Conservation (phyloP, 2,329 filamentous ascomycete genomes). For the Penicillium aurantiogriseum region DNA sequence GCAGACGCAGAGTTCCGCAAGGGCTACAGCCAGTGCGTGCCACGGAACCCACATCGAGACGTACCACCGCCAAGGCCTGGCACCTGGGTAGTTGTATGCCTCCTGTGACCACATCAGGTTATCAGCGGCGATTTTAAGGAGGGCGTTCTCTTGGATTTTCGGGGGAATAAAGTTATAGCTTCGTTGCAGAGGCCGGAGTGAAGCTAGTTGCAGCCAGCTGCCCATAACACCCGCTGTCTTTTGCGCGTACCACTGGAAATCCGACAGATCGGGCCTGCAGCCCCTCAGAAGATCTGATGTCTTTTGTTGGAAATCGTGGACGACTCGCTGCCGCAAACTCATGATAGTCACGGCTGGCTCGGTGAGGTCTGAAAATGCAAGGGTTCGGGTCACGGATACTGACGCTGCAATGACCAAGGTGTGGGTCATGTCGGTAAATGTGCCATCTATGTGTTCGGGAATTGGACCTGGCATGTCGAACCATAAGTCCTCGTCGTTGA, state of each 20-base stretch:
- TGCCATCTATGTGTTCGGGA: slow-evolving; percentile 15
- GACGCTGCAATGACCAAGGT: slow-evolving; percentile 25
- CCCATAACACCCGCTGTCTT: slow-evolving; percentile 22
- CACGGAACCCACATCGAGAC: slow-evolving; percentile 32
- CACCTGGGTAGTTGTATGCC: slow-evolving; percentile 22
- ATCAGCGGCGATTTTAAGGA: slow-evolving; percentile 28
- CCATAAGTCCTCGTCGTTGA: slow-evolving; percentile 32
- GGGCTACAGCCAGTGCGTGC: slow-evolving; percentile 34
- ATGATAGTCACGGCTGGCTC: slow-evolving; percentile 25
- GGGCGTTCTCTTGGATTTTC: slow-evolving; percentile 20
- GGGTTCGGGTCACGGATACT: slow-evolving; percentile 21
- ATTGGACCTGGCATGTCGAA: slow-evolving; percentile 23
- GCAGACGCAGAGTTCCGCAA: slow-evolving; percentile 34
- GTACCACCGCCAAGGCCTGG: slow-evolving; percentile 29
- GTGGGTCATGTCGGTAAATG: slow-evolving; percentile 32
- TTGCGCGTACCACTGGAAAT: slow-evolving; percentile 30
- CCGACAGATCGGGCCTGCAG: slow-evolving; percentile 19
- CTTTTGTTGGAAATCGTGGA: slow-evolving; percentile 27
- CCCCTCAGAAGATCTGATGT: slow-evolving; percentile 21
- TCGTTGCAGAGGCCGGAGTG: slow-evolving; percentile 29
- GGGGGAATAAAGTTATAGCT: slow-evolving; percentile 26
- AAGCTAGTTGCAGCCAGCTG: slow-evolving; percentile 30
- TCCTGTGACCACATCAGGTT: slow-evolving; percentile 24
- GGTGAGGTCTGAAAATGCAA: slow-evolving; percentile 28
- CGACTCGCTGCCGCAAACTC: slow-evolving; percentile 25